Evolutionary conservation across 768 basidiomycete genomes (phyloP), one percentile per base, ranked within the genome.

Genomic region (Termitomyces sp.): DNA sequence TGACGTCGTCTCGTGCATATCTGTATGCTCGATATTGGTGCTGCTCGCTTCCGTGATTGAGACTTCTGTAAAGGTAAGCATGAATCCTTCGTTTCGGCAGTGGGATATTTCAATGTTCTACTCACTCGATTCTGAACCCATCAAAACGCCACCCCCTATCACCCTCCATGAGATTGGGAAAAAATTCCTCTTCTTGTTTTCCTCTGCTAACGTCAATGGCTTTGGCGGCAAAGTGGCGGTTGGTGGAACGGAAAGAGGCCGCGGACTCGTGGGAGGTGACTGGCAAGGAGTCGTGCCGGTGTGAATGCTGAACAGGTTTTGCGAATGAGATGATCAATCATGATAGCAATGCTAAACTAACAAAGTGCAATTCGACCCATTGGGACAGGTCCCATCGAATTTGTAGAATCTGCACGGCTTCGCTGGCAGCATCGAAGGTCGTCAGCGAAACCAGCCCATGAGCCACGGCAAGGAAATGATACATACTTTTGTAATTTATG

Each of bases 131-230:
- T 60, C 81, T 32, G 56, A 52, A 58, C 77, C 79, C 76, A 89
- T 77, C 68, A 80, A 76, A n/a, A 89, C 88, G 3, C 88, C 88
- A 14, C 88, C 88, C 0, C 88, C 86, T 50, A 90, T 86, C 12
- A 90, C 87, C 42, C 88, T 78, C 88, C 88, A 90, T 4, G 79
- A 76, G 45, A 90, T 76, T 27, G 87, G 86, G 61, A 81, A 85
- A 66, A 74, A 86, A 56, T 78, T 77, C 59, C 71, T 82, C 63
- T 73, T 68, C 41, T 64, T 68, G 59, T 66, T 71, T 32, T 75
- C 74, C 42, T 77, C 76, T 34, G 69, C 66, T 10, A 52, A 25
- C 6, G 62, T 59, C 44, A 60, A 9, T 34, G 66, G 58, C 44
- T 66, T 63, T 16, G 58, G 54, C 9, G 63, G 67, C 39, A 65